Percentiles rank a stretch among this genome's conserved stretches.
Evolutionary conservation across 2,329 filamentous ascomycete species (phyloP).

Genomic region (Paecilomyces sp.): DNA sequence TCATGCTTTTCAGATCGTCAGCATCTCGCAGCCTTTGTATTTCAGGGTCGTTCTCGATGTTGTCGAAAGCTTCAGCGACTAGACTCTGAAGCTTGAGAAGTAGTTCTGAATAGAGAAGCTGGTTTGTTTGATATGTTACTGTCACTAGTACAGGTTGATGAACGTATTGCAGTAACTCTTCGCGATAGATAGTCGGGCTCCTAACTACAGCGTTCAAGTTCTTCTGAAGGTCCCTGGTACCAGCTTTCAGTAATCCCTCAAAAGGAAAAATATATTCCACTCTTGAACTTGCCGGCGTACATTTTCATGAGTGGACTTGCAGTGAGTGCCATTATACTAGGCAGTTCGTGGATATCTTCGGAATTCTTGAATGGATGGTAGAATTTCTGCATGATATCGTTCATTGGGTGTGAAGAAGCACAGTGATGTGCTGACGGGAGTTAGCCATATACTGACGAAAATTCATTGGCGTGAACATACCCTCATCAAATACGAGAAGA

Average conservation of each 20-base stretch:
- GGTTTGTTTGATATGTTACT: conserved; percentile 20
- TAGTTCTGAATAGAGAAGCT: conserved; percentile 9
- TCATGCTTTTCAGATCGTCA: conserved; percentile 19
- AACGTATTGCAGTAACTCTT: conserved; percentile 61
- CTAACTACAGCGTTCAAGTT: conserved; percentile 64
- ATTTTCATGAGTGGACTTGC: conserved; percentile 68
- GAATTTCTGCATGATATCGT: conserved; percentile 64
- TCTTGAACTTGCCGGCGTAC: conserved; percentile 28
- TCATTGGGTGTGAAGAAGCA: conserved; percentile 54
- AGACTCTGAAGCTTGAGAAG: conserved; percentile 41
- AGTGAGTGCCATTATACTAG: conserved; percentile 69
- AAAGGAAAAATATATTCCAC: neutral
- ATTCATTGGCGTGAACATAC: conserved; percentile 33
- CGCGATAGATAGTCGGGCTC: conserved; percentile 61
- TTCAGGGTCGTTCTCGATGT: conserved; percentile 57
- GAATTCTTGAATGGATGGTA: conserved; percentile 48
- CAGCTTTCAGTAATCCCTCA: neutral
- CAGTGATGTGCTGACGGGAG: conserved; percentile 62
- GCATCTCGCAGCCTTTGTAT: conserved; percentile 42
- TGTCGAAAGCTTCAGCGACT: conserved; percentile 32
- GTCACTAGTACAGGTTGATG: conserved; percentile 55
- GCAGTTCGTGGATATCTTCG: conserved; percentile 34
- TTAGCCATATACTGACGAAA: conserved; percentile 2
- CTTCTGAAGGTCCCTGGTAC: conserved; percentile 50
- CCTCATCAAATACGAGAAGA: conserved; percentile 78